These are phyloP conservation scores for Akanthomyces lecanii DNA, from an alignment of 2,329 filamentous ascomycete species.

Conservation along the genomic window DNA sequence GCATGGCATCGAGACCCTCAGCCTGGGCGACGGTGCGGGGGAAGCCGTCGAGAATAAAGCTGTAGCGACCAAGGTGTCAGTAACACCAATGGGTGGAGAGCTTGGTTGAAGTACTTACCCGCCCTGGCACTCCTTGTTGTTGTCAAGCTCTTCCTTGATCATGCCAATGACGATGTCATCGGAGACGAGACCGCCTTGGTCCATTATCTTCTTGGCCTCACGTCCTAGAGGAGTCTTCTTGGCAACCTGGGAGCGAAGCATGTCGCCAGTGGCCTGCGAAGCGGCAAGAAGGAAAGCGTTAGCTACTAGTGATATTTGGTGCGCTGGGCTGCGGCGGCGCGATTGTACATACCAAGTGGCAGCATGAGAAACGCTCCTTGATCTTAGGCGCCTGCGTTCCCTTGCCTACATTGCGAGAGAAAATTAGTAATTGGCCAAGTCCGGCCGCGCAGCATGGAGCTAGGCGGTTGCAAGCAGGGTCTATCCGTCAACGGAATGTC, in stretches of 20 bases:
- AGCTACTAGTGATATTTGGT: slow-evolving; percentile 7
- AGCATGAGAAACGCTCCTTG: slow-evolving; percentile 96
- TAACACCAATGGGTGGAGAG: neutral
- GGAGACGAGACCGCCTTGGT: slow-evolving; percentile 92
- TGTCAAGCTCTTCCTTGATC: slow-evolving; percentile 96
- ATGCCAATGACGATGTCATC: slow-evolving; percentile 99
- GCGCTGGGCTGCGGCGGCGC: slow-evolving; percentile 7
- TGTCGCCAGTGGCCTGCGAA: slow-evolving; percentile 87
- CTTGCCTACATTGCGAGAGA: slow-evolving; percentile 63
- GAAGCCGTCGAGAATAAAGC: slow-evolving; percentile 98
- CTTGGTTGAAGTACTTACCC: slow-evolving; percentile 56
- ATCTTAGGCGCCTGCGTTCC: slow-evolving; percentile 97
- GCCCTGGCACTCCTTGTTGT: slow-evolving; percentile 92
- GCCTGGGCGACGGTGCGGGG: slow-evolving; percentile 94
- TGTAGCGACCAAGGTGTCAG: slow-evolving; percentile 34
- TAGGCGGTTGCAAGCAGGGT: slow-evolving; percentile 19
- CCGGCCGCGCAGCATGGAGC: slow-evolving; percentile 3
- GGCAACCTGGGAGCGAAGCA: slow-evolving; percentile 96
- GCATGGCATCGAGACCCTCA: slow-evolving; percentile 91
- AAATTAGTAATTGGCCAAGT: slow-evolving; percentile 16
- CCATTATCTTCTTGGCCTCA: slow-evolving; percentile 99
- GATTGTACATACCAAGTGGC: slow-evolving; percentile 72
- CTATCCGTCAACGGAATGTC: slow-evolving; percentile 9
- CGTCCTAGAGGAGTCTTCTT: slow-evolving; percentile 93
- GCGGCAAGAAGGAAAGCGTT: slow-evolving; percentile 21